These are phyloP conservation scores for Oligophagozyma castellii DNA, from an alignment of 1,139 yeast species.

Conservation along the genomic window DNA sequence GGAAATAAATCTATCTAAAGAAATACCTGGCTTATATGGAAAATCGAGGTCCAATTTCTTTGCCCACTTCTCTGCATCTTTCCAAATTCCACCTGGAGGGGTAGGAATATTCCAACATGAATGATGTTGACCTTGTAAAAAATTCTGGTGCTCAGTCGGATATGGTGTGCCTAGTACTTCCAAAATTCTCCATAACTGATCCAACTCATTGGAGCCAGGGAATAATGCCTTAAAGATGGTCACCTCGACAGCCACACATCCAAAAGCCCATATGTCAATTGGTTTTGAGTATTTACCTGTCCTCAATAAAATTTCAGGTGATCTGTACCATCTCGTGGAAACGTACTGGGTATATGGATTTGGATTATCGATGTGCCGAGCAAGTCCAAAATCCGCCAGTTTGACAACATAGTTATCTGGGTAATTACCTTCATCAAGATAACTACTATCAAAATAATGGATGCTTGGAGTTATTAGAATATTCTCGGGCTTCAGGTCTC, in stretches of 20 bases:
- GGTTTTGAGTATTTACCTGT: conserved; percentile 56
- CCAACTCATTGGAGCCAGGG: conserved; percentile 70
- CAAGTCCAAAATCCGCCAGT: conserved; percentile 84
- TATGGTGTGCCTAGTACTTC: conserved; percentile 60
- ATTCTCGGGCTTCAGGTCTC: conserved; percentile 91
- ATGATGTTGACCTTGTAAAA: no score
- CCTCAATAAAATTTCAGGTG: conserved; percentile 80
- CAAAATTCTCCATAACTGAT: conserved; percentile 59
- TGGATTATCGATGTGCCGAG: conserved; percentile 45
- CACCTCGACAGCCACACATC: conserved; percentile 70
- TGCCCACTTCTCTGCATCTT: conserved; percentile 40
- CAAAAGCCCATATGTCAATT: conserved; percentile 92
- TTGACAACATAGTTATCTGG: conserved; percentile 51
- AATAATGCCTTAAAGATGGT: conserved; percentile 67
- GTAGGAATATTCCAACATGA: no score
- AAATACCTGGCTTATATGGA: conserved; percentile 33
- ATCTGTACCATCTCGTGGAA: conserved; percentile 91
- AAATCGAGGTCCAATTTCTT: conserved; percentile 37
- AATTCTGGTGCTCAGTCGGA: conserved; percentile 14
- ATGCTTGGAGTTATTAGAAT: conserved; percentile 52
- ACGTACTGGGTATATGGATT: conserved; percentile 67
- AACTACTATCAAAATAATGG: conserved; percentile 36
- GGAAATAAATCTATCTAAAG: conserved; percentile 27
- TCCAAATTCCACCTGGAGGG: conserved; percentile 61
- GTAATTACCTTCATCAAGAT: conserved; percentile 21